A percentile compares a stretch with the other conserved stretches of the same genome.
phyloP scores from a whole-genome alignment of 108 stramenopile species.

The Skeletonema grethae region DNA sequence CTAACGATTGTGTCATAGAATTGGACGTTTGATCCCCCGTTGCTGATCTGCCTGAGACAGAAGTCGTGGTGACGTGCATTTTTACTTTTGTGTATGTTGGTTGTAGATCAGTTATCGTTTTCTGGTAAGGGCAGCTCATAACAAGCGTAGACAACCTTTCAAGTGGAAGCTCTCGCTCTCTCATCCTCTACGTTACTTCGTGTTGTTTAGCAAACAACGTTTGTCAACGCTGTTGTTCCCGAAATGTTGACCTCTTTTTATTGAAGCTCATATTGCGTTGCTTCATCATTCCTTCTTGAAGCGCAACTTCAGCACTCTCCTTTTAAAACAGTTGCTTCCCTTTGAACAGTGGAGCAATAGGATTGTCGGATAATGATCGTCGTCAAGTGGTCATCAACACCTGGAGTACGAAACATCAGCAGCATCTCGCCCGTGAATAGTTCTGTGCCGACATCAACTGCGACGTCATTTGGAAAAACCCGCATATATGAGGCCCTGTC shows the following conservation, averaged over 20 bases:
- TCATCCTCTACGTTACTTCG: not conserved
- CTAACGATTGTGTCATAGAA: no score
- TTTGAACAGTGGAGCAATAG: no score
- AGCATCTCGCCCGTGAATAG: no score
- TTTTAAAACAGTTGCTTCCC: no score
- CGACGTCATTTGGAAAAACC: no score
- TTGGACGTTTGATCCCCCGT: no score
- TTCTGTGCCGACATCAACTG: no score
- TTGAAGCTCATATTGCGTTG: conserved; percentile 7
- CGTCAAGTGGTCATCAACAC: no score
- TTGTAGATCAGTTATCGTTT: conserved; percentile 18
- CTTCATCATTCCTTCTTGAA: conserved; percentile 5
- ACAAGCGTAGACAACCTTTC: conserved; percentile 36
- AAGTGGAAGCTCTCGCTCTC: conserved; percentile 24
- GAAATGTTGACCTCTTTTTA: conserved; percentile 7
- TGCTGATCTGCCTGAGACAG: conserved; percentile 14
- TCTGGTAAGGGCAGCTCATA: conserved; percentile 48
- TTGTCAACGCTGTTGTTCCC: conserved; percentile 12
- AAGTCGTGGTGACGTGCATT: conserved; percentile 47
- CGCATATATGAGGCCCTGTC: no score
- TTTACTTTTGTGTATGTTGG: conserved; percentile 44
- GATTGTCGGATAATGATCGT: no score
- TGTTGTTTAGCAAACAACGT: conserved; percentile 5
- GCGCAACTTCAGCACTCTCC: not conserved
- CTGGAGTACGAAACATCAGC: no score